Conservation (phyloP, 164 flowering plant genomes). For the Berberis vulgaris region DNA sequence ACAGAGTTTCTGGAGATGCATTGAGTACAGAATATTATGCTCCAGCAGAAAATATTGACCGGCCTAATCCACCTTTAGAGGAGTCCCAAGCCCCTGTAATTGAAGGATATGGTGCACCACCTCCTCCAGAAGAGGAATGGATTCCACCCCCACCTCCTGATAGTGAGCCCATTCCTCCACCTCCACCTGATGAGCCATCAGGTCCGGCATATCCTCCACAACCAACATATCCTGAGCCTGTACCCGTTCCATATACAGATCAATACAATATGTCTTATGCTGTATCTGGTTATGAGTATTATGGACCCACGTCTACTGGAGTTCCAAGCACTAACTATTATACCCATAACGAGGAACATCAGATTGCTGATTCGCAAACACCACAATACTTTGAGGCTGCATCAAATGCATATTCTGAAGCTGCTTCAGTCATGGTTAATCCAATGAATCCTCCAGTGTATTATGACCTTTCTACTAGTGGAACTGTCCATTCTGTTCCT, state of each 20-base stretch:
- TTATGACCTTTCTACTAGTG: constrained; percentile 36
- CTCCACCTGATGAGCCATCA: constrained; percentile 74
- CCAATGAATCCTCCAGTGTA: constrained; percentile 35
- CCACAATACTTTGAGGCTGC: constrained; percentile 37
- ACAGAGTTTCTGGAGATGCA: constrained; percentile 11
- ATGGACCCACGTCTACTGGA: constrained; percentile 37
- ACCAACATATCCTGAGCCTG: constrained; percentile 36
- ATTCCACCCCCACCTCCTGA: constrained; percentile 97
- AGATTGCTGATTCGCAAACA: constrained; percentile 29
- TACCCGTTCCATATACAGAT: constrained; percentile 35
- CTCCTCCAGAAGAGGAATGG: constrained; percentile 77
- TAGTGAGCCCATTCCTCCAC: constrained; percentile 69
- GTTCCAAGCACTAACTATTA: constrained; percentile 33
- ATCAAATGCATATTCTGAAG: constrained; percentile 29
- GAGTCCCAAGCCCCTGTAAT: constrained; percentile 12
- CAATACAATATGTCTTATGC: constrained; percentile 41
- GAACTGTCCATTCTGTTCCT: constrained; percentile 23
- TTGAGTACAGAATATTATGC: constrained; percentile 3
- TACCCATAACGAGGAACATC: constrained; percentile 40
- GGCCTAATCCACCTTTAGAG: constrained; percentile 15
- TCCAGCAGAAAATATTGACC: constrained; percentile 17
- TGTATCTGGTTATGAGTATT: constrained; percentile 35
- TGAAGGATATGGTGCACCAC: constrained; percentile 36
- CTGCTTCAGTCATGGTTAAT: constrained; percentile 28
- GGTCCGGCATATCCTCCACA: constrained; percentile 28